Evolutionary conservation across 1,284 basidiomycete species (phyloP), one percentile per base, ranked within the genome.

Genomic region (Boletus subluridellus): DNA sequence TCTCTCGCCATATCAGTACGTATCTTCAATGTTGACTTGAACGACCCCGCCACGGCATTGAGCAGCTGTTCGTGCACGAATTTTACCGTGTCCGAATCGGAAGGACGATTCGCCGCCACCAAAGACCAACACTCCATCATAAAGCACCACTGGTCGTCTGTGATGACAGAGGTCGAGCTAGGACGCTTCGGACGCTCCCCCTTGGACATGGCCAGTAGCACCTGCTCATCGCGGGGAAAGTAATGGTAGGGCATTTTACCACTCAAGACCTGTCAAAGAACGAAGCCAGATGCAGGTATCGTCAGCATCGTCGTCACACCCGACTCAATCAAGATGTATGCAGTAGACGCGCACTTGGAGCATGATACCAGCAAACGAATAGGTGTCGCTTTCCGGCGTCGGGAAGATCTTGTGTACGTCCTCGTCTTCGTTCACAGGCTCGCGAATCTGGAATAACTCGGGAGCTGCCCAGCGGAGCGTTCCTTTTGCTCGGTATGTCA

Each of bases 331-430:
- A 15, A 30, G 17, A 17, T n/a, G 26, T 8, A 24, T 11, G 30
- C 5, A 28, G 5, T 9, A 9, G 21, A 37, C 14, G 57, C 68
- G 41, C 26, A 67, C 66, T 0, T 67, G 56, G 37, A 67, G 49
- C 60, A 70, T 66, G 45, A 70, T 66, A 11, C 68, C 60, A 10
- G 49, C 68, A 45, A 70, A 67, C 17, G 66, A 70, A 55, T 70
- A 69, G 0, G 59, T 52, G 21, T 67, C 63, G 17, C 65, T 69
- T 3, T 66, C 34, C 7, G 5, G 4, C 17, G 66, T 70, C 21
- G 63, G 68, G 52, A 67, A 55, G 30, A 59, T 46, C 35, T 41
- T 52, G n/a, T 4, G 17, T 15, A 24, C 0, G 3, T 44, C 44
- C 14, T 62, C 51, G 11, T 46, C 32, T 8, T 41, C 42, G 4